Percentiles rank a stretch among this genome's conserved stretches.
Conservation (phyloP, 2,329 filamentous ascomycete species). For the Hypoxylon sp. region DNA sequence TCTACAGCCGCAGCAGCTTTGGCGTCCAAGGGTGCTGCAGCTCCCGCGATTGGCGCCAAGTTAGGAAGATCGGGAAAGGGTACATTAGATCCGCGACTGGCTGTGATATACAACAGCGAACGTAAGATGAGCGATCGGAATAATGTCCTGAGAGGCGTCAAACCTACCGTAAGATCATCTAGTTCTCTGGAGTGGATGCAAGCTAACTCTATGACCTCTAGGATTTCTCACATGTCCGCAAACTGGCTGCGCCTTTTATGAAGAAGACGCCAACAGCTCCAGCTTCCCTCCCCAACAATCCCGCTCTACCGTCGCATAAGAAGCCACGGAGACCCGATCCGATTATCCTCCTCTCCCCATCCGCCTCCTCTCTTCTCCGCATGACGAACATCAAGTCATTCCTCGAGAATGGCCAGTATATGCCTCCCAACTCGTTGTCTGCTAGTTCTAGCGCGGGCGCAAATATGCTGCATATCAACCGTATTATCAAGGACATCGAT, state of each 20-base stretch:
- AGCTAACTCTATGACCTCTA: constrained; percentile 49
- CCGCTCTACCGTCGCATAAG: constrained; percentile 62
- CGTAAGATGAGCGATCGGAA: constrained; percentile 93
- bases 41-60: constrained; percentile 54
- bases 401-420: constrained; percentile 84
- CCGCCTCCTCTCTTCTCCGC: constrained; percentile 90
- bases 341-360: constrained; percentile 96
- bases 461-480: constrained; percentile 87
- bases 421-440: constrained; percentile 72
- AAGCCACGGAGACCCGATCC: constrained; percentile 71
- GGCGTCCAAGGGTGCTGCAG: constrained; percentile 50
- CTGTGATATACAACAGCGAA: constrained; percentile 91
- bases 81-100: constrained; percentile 79
- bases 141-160: constrained; percentile 83
- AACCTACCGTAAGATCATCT: constrained; percentile 74
- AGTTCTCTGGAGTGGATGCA: not conserved
- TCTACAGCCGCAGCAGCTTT: constrained; percentile 52
- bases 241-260: constrained; percentile 81
- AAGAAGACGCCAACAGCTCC: constrained; percentile 60
- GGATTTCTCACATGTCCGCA: constrained; percentile 95
- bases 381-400: constrained; percentile 97
- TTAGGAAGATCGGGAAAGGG: constrained; percentile 67
- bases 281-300: constrained; percentile 50
- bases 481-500: constrained; percentile 76
- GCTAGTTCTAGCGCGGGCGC: constrained; percentile 69